These are phyloP conservation scores for Athelia psychrophila DNA, from an alignment of 1,284 basidiomycete genomes.

Conservation along the genomic window DNA sequence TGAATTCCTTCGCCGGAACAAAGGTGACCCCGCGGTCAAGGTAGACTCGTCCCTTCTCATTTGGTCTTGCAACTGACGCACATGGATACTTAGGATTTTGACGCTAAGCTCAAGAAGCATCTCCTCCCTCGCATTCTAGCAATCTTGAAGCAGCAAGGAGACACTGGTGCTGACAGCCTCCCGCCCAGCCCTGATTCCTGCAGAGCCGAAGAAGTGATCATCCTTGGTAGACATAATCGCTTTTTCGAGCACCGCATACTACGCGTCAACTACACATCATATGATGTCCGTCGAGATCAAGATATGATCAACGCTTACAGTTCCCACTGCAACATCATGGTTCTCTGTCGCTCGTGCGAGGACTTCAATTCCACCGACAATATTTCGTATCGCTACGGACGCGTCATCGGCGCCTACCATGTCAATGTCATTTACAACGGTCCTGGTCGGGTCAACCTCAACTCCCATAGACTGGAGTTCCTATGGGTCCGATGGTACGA, in stretches of 20 bases:
- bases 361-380: slow-evolving; percentile 1
- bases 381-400: background rate
- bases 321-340: slow-evolving; percentile 32
- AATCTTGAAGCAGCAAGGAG: background rate
- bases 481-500: slow-evolving; percentile 14
- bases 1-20: background rate
- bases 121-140: slow-evolving; percentile 1
- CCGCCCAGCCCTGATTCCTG: background rate
- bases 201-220: slow-evolving; percentile 9
- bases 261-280: slow-evolving; percentile 43
- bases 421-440: background rate
- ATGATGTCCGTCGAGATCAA: slow-evolving; percentile 34
- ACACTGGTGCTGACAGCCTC: background rate
- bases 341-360: slow-evolving; percentile 21
- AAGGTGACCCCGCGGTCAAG: slow-evolving; percentile 8
- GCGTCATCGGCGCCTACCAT: background rate
- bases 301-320: slow-evolving; percentile 34
- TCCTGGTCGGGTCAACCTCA: background rate
- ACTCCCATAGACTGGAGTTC: background rate
- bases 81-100: slow-evolving; percentile 7
- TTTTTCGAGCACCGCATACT: slow-evolving; percentile 29
- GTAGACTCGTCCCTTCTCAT: background rate
- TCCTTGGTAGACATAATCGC: slow-evolving; percentile 18
- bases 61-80: background rate
- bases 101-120: slow-evolving; percentile 5